Evolutionary conservation across 805 yeast genomes (phyloP), one percentile per base, ranked within the genome.

Genomic region (Scheffersomyces coipomensis): DNA sequence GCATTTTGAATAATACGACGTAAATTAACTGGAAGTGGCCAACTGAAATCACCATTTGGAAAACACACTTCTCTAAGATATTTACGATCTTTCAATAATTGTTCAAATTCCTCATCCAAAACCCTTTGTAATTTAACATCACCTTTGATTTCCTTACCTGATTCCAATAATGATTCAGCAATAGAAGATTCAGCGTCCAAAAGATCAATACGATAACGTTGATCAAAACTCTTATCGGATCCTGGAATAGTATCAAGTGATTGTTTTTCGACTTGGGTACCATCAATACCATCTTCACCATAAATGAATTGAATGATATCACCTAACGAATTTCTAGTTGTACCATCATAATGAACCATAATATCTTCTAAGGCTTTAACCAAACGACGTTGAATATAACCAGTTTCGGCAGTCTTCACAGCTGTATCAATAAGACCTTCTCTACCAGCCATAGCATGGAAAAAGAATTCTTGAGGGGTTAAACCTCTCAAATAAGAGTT

Each of bases 361-460:
- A 90, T 88, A 70, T 90, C 98, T 61, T 90, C 98, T 66, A 90
- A 71, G 21, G 98, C 98, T 65, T 91, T 91, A 33, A 91, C 95
- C 63, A 91, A 73, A 78, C 98, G 91, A 76, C 98, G 91, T 71
- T 91, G 98, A 59, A 91, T 90, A 64, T 91, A 91, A 71, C 98
- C 98, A 19, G 98, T 90, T 69, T 91, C 98, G 2, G 99, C 98
- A 30, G 99, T 93, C 66, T 93, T 93, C 35, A 93, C 99, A 12
- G 99, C 99, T 39, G 99, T 93, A 77, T 93, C 99, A 62, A 93
- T 95, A 61, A 93, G 76, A 76, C 99, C 99, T 73, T 93, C 99
- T 78, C 99, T 88, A 74, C 99, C 99, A 59, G 99, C 98, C 97
- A 93, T 93, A 38, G 98, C 97, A 64, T 93, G 99, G 84, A 93